Evolutionary conservation across 108 stramenopile genomes (phyloP).

Genomic region (Cylindrotheca closterium): DNA sequence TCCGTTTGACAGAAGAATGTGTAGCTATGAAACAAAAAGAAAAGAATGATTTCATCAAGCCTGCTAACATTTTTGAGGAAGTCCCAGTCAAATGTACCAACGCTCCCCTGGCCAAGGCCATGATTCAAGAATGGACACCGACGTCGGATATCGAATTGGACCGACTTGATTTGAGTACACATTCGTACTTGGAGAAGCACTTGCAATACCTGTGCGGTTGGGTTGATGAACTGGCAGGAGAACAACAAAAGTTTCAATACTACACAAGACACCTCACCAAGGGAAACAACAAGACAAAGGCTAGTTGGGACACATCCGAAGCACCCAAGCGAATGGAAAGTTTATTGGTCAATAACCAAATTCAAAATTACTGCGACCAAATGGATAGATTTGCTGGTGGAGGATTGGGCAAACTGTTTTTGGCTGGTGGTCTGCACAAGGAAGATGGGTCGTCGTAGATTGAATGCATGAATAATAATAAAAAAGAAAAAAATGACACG

Average conservation of each 20-base stretch:
- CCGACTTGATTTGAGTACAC: conserved; percentile 90
- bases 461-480: neutral
- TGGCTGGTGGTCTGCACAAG: conserved; percentile 87
- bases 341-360: conserved; percentile 91
- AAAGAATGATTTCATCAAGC: conserved; percentile 69
- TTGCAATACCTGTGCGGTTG: conserved; percentile 92
- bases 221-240: conserved; percentile 93
- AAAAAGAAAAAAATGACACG: neutral
- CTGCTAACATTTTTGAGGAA: conserved; percentile 90
- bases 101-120: conserved; percentile 80
- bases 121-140: conserved; percentile 74
- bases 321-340: conserved; percentile 88
- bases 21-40: conserved; percentile 67
- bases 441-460: conserved; percentile 47
- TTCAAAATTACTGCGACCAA: conserved; percentile 90
- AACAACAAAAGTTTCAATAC: conserved; percentile 88
- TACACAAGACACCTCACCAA: conserved; percentile 68
- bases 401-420: conserved; percentile 88
- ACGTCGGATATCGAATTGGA: conserved; percentile 66
- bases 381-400: conserved; percentile 87
- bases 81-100: conserved; percentile 90
- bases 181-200: conserved; percentile 94
- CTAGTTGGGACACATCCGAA: conserved; percentile 58
- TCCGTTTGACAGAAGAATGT: conserved; percentile 88
- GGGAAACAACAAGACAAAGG: conserved; percentile 51